Evolutionary conservation across 805 yeast species (phyloP), one percentile per base, ranked within the genome.

Genomic region (Candida suzukii): DNA sequence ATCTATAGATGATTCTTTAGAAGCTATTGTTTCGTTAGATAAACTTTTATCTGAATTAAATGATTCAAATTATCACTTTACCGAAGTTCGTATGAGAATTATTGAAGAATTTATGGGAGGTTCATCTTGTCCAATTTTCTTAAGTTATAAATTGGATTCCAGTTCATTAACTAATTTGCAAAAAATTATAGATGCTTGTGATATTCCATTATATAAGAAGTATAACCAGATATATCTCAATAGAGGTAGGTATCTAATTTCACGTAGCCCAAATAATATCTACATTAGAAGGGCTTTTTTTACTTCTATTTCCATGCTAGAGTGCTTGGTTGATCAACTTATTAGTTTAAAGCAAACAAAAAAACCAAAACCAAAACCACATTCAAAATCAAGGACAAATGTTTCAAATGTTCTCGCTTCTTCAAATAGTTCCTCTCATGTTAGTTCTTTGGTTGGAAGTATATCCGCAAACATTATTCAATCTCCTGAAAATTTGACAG

Each of bases 251-350:
- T n/a, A n/a, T n/a, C n/a, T n/a, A n/a, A n/a, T n/a, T n/a, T n/a
- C n/a, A n/a, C n/a, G n/a, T n/a, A n/a, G n/a, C n/a, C n/a, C n/a
- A 27, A 27, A 14, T 10, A 10, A 9, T 27, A 10, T 14, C 13
- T 9, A 14, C 11, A n/a, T 27, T 27, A 10, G n/a, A 14, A 27
- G 7, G n/a, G 35, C 35, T 9, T 6, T 31, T 3, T 31, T 31
- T 10, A 31, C 35, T 18, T 31, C 68, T 1, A 55, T 70, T 3
- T 59, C 73, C 2, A 53, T 73, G 1, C 59, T 57, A 38, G 83
- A 77, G 44, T 40, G 71, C 0, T 50, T 75, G 12, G 60, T 68
- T 3, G 77, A 77, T 48, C 41, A 54, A 2, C 71, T 65, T 46
- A 58, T 74, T 5, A 46, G 60, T 2, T 43, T 65, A 24, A 45